phyloP scores from a whole-genome alignment of 78 protist genomes.

The Dictyostelium purpureum region DNA sequence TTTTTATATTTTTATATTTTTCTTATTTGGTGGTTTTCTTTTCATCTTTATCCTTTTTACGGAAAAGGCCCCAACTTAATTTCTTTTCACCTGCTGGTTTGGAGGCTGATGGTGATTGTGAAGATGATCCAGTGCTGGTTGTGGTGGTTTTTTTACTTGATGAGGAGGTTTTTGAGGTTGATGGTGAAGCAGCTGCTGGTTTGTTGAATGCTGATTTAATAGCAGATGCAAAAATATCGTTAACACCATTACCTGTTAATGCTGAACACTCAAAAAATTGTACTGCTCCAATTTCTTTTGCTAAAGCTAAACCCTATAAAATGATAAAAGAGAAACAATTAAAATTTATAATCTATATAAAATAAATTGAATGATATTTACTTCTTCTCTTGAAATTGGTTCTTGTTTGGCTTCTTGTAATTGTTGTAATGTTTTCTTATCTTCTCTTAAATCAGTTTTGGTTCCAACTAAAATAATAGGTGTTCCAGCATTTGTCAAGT shows the following conservation, averaged over 20 bases:
- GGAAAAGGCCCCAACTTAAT: slow-evolving; percentile 66
- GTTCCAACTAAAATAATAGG: slow-evolving; percentile 95
- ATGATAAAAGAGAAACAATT: too few species aligned
- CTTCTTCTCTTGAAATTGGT: slow-evolving; percentile 49
- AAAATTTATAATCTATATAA: too few species aligned
- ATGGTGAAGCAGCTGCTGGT: background rate
- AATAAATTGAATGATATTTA: too few species aligned
- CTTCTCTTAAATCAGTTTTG: slow-evolving; percentile 87
- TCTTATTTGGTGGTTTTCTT: slow-evolving; percentile 33
- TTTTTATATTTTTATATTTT: background rate
- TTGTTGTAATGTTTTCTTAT: slow-evolving; percentile 43
- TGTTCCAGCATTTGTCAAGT: slow-evolving; percentile 36
- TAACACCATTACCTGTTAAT: slow-evolving; percentile 85
- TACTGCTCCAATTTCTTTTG: slow-evolving; percentile 85
- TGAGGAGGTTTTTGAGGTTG: background rate
- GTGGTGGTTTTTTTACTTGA: slow-evolving; percentile 7
- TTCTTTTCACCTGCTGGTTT: slow-evolving; percentile 54
- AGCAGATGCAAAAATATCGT: slow-evolving; percentile 63
- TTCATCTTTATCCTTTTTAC: slow-evolving; percentile 73
- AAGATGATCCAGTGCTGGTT: background rate
- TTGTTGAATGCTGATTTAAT: slow-evolving; percentile 67
- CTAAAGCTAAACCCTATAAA: slow-evolving; percentile 38
- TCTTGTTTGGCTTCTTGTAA: slow-evolving; percentile 52
- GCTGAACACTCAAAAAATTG: slow-evolving; percentile 96
- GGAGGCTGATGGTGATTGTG: background rate